Evolutionary conservation across 2,329 filamentous ascomycete species (phyloP).

Genomic region (Sporothrix mexicana): DNA sequence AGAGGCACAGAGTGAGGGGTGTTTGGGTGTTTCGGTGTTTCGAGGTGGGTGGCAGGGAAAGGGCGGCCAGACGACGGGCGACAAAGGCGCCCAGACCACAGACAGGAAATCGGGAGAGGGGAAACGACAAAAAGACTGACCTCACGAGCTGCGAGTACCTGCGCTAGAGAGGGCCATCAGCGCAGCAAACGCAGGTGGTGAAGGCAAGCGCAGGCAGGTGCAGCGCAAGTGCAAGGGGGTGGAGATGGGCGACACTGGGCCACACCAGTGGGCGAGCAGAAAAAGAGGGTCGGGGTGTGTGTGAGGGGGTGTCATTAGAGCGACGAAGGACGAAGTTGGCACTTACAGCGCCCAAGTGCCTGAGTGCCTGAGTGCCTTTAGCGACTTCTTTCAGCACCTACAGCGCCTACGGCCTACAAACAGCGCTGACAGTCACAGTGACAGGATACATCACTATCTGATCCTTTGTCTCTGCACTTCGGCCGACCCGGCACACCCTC

Average conservation of each 20-base stretch:
- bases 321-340: neutral
- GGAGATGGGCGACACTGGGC: neutral
- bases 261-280: conserved; percentile 5
- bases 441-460: neutral
- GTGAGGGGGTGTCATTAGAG: neutral
- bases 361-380: too few relatives aligned
- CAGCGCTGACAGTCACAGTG: too few relatives aligned
- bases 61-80: neutral
- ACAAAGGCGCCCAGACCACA: neutral
- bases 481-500: conserved; percentile 3
- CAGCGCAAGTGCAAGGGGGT: conserved; percentile 27
- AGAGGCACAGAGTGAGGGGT: neutral
- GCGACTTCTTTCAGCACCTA: too few relatives aligned
- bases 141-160: conserved; percentile 31
- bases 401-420: neutral
- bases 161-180: conserved; percentile 33
- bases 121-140: neutral
- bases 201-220: too few relatives aligned
- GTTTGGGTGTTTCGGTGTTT: neutral
- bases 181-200: neutral
- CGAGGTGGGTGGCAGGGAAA: conserved; percentile 8
- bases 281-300: neutral
- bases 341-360: neutral
- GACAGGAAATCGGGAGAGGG: neutral
- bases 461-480: neutral